Evolutionary conservation across 257 asterid genomes (phyloP).

Genomic region (Rauvolfia tetraphylla): DNA sequence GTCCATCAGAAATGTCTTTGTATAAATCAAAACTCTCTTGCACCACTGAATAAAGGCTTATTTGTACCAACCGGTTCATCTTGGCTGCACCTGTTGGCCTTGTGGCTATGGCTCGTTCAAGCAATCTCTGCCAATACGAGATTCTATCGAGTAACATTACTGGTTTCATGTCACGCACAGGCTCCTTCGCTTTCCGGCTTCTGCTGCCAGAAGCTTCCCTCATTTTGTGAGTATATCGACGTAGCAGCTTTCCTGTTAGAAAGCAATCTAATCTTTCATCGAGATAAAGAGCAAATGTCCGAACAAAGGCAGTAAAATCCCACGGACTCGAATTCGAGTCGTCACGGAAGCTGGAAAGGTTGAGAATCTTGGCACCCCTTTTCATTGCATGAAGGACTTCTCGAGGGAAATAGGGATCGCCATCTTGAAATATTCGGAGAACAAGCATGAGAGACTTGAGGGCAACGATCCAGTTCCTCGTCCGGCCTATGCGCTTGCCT

Average conservation of each 20-base stretch:
- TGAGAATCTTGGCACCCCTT: conserved; percentile 72
- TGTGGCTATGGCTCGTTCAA: conserved; percentile 70
- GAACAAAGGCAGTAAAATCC: conserved; percentile 81
- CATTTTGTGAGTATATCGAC: conserved; percentile 33
- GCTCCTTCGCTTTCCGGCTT: conserved; percentile 40
- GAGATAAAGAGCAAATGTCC: conserved; percentile 75
- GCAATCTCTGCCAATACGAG: conserved; percentile 69
- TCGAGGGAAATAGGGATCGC: conserved; percentile 84
- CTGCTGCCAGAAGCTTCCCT: conserved; percentile 22
- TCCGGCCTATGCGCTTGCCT: conserved; percentile 80
- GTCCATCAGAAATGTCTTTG: conserved; percentile 70
- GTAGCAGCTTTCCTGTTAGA: conserved; percentile 68
- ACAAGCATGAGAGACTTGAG: conserved; percentile 70
- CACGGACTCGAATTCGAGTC: conserved; percentile 79
- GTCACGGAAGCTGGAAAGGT: conserved; percentile 62
- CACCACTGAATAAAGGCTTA: conserved; percentile 58
- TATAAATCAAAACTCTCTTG: conserved; percentile 78
- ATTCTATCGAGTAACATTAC: conserved; percentile 64
- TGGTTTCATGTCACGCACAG: conserved; percentile 62
- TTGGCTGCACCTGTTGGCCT: conserved; percentile 69
- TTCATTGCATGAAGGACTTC: conserved; percentile 90
- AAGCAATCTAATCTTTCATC: conserved; percentile 84
- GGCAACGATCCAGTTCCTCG: conserved; percentile 83
- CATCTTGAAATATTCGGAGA: conserved; percentile 78
- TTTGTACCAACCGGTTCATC: conserved; percentile 47